Base-by-base conservation (phyloP, 2,329 filamentous ascomycete genomes). In the Mycosphaerelloides madeirae region DNA sequence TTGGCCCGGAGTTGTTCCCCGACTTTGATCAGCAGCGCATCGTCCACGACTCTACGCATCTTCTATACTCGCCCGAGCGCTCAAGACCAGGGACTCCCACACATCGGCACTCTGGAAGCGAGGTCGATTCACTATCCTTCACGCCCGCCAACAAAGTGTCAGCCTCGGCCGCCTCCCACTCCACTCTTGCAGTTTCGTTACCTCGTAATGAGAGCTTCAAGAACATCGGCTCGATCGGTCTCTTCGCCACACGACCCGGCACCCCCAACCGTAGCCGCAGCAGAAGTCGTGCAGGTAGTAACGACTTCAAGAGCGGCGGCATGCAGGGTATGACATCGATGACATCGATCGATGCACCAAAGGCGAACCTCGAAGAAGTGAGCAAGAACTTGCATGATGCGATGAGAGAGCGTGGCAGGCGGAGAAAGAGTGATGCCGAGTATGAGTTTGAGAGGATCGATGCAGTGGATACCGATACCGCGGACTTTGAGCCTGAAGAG, bases 1-100 rank as follows among this genome's bases (percentile, higher is more conserved):
- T 98, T 11, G 93, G 93, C 0, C 93, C 93, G 0, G 90, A 97
- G 63, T 84, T 98, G 72, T 98, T 94, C 70, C 84, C 89, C n/a
- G 93, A 98, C 70, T 98, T 95, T 62, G 87, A 93, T 58, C 78
- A 83, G 50, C 77, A 80, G 11, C 80, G 87, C 28, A 78, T 93
- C 44, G 72, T 91, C 22, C 71, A 75, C 3, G 79, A 83, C 51
- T 70, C 77, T 3, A 53, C 48, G 7, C 57, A 65, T 38, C 53
- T 53, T 29, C 50, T 59, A 3, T 50, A 55, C 44, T 61, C 58
- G 2, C 58, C 59, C 7, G 47, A 50, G 16, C 50, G 50, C 25
- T 59, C 56, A 13, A 45, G 53, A 35, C 57, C 61, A 12, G 35
- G 54, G 25, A 58, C 58, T 18, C 59, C 58, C 7, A 53, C 54